Conservation (phyloP, 768 basidiomycete species). For the Leccinum olivaceopallidum region DNA sequence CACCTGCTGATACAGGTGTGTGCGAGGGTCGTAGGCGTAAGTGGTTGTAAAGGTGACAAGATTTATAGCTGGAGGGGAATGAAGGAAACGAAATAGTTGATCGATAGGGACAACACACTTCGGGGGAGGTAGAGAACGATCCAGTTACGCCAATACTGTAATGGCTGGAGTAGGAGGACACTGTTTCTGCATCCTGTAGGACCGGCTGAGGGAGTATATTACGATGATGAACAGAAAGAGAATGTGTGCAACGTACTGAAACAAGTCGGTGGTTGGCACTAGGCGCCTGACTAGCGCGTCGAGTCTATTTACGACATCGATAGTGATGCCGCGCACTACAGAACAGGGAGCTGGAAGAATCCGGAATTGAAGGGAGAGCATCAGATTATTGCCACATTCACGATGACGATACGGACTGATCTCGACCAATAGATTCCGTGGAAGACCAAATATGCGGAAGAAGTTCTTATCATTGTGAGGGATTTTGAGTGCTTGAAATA, state of each 20-base stretch:
- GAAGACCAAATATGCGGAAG: no score
- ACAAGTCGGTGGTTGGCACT: no score
- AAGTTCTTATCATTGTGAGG: no score
- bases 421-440: no score
- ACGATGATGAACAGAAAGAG: not conserved
- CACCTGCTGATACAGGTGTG: constrained; percentile 77
- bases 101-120: constrained; percentile 42
- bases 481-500: no score
- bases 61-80: constrained; percentile 40
- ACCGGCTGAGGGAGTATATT: constrained; percentile 51
- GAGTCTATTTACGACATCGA: constrained; percentile 54
- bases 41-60: constrained; percentile 75
- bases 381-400: no score
- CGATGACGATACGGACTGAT: no score
- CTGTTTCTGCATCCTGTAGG: constrained; percentile 80
- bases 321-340: constrained; percentile 68
- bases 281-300: constrained; percentile 24
- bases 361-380: constrained; percentile 48
- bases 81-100: not conserved
- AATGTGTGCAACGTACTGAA: constrained; percentile 46
- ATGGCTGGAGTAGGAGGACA: constrained; percentile 71
- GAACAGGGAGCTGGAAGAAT: constrained; percentile 71
- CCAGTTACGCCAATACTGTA: constrained; percentile 74
- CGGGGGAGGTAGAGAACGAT: constrained; percentile 84
- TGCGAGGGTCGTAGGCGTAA: constrained; percentile 72